Conservation (phyloP, 495 filamentous ascomycete species). For the Lichenothelia convexa region DNA sequence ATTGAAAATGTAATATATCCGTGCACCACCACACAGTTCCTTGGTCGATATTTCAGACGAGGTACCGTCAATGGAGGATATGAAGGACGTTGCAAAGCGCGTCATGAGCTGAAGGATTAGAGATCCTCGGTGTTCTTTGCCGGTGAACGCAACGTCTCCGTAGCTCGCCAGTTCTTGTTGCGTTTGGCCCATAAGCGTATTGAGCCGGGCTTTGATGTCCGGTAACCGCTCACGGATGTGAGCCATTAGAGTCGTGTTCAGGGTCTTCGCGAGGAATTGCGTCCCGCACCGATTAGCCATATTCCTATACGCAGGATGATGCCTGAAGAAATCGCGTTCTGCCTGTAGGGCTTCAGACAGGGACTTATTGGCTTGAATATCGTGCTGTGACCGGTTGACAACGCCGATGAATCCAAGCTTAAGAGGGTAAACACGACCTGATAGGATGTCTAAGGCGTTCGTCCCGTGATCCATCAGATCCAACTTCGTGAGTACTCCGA, state of each 20-base stretch:
- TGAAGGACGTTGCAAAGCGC: constrained; percentile 91
- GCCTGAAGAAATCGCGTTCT: constrained; percentile 88
- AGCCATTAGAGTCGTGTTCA: constrained; percentile 86
- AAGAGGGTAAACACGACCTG: constrained; percentile 85
- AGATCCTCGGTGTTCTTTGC: constrained; percentile 89
- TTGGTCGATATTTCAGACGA: constrained; percentile 98
- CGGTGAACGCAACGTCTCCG: constrained; percentile 93
- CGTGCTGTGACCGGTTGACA: constrained; percentile 94
- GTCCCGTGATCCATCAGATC: constrained; percentile 99
- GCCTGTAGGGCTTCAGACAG: constrained; percentile 76
- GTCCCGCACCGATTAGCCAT: constrained; percentile 90
- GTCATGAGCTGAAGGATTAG: constrained; percentile 97
- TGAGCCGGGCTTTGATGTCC: constrained; percentile 94
- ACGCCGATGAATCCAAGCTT: constrained; percentile 98
- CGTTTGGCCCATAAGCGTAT: constrained; percentile 97
- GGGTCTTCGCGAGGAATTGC: constrained; percentile 82
- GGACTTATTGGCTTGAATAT: constrained; percentile 89
- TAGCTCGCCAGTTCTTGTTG: constrained; percentile 98
- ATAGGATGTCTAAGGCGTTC: constrained; percentile 92
- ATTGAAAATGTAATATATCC: constrained; percentile 99
- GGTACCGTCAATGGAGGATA: constrained; percentile 95
- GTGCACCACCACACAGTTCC: constrained; percentile 87
- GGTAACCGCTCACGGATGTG: constrained; percentile 92
- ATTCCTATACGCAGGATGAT: constrained; percentile 92
- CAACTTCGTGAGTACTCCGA: constrained; percentile 92